Base-by-base conservation (phyloP, 352 stramenopile genomes). In the Pythium aristosporum region DNA sequence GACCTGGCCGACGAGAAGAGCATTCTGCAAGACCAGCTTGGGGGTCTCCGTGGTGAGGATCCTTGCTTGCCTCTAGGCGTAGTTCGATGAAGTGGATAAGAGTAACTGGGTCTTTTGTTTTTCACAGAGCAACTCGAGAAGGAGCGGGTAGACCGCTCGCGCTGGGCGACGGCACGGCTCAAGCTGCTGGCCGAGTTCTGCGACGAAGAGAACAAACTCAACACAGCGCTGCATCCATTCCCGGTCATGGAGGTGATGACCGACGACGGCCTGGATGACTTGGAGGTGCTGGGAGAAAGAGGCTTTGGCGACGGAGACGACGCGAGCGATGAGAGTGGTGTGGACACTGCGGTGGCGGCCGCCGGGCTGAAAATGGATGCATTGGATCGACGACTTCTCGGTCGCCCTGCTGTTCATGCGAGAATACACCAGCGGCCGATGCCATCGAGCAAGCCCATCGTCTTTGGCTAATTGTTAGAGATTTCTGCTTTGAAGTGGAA, bases 101-200 rank as follows among this genome's bases (percentile, higher is more conserved):
- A 43, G 28, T 54, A 9, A 64, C 28, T 56, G 30, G 13, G 34
- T 39, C 8, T 21, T 48, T 20, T 50, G n/a, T 30, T 59, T 51
- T 49, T 16, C 39, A 30, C 50, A 92, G 81, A 85, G n/a, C 79
- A 86, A 78, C 60, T 92, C 11, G 78, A 88, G 46, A 73, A 61
- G 0, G 84, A 92, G 46, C 73, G 81, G 15, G 76, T 72, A 58
- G 84, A 92, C 34, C 73, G 84, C 21, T 85, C 79, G 47, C 72
- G 74, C 11, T 92, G 84, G 82, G 84, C 84, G 6, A 85, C 78
- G 18, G 75, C 80, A 34, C 71, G 84, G 18, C 70, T 92, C 11
- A 86, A 90, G 65, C 66, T 92, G 42, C 70, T 92, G 8, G 82
- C 82, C 15, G 80, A 91, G 62, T 92, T 92, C 58, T 92, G 84